Conservation (phyloP, 2,329 filamentous ascomycete genomes). For the Curvularia sp. region DNA sequence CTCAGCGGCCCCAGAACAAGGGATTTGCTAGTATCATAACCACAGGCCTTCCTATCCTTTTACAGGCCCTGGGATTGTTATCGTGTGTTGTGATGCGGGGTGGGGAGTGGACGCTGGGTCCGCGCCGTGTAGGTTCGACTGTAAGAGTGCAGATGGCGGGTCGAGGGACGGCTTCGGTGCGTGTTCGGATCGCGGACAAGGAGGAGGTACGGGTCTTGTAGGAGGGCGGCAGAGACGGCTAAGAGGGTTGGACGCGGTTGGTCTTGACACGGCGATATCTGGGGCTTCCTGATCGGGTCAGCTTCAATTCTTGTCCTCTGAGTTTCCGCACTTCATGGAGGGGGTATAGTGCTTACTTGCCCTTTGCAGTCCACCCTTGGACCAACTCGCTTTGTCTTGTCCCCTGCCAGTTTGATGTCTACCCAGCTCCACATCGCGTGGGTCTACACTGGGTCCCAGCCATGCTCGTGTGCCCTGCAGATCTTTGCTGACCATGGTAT, state of each 20-base stretch:
- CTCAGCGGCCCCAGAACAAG: constrained; percentile 14
- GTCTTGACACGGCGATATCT: background rate
- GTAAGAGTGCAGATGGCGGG: constrained; percentile 17
- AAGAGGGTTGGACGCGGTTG: background rate
- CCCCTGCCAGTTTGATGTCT: background rate
- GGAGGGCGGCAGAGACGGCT: background rate
- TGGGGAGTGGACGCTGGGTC: constrained; percentile 15
- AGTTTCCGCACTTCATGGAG: background rate
- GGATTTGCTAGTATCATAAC: constrained; percentile 11
- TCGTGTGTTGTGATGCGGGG: constrained; percentile 14
- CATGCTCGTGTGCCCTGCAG: background rate
- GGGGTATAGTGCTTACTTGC: background rate
- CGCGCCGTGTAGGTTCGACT: constrained; percentile 26
- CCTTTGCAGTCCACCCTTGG: background rate
- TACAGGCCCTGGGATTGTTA: constrained; percentile 21
- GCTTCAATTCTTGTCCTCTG: background rate
- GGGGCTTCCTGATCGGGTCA: background rate
- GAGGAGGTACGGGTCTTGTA: background rate
- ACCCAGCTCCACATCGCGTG: background rate
- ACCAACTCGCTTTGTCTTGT: background rate
- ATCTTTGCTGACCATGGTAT: background rate
- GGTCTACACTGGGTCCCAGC: background rate
- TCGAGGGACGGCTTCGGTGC: constrained; percentile 6
- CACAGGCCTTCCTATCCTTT: constrained; percentile 18
- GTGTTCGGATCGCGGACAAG: background rate